Percentiles rank a stretch among this genome's conserved stretches.
These are phyloP conservation scores for Carex littledalei DNA, from an alignment of 176 grass and related monocot species.

Conservation along the genomic window DNA sequence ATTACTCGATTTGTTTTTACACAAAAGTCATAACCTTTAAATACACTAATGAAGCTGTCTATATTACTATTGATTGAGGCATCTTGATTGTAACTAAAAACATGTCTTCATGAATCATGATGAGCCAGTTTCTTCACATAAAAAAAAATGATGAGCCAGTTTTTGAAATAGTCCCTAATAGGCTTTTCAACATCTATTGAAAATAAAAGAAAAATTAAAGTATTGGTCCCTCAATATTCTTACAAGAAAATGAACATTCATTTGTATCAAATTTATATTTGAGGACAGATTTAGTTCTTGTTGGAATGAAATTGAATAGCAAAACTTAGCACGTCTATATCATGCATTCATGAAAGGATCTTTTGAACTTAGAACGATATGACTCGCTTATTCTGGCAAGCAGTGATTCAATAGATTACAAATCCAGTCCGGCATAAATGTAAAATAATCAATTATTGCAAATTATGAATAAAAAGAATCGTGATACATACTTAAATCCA, in stretches of 20 bases:
- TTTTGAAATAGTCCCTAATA: not conserved
- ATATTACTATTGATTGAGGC: not conserved
- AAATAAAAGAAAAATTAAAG: not conserved
- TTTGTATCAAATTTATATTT: not conserved
- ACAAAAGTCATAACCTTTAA: not conserved
- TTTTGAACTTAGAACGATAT: not conserved
- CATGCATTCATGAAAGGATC: not conserved
- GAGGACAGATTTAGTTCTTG: not conserved
- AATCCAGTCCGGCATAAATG: not conserved
- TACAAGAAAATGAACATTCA: not conserved
- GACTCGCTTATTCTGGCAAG: not conserved
- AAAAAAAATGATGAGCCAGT: not conserved
- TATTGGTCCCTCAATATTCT: not conserved
- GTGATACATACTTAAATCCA: not conserved
- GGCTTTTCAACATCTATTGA: not conserved
- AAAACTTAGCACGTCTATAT: not conserved
- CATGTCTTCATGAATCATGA: not conserved
- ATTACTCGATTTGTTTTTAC: not conserved
- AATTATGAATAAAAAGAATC: not conserved
- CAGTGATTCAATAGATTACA: not conserved
- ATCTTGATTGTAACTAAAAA: not conserved
- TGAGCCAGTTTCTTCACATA: not conserved
- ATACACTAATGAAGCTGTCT: not conserved
- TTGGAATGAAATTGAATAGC: not conserved
- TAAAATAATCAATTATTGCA: slow-evolving; percentile 11